Evolutionary conservation across 495 filamentous ascomycete genomes (phyloP).

Genomic region (Hypoxylon crocopeplum): DNA sequence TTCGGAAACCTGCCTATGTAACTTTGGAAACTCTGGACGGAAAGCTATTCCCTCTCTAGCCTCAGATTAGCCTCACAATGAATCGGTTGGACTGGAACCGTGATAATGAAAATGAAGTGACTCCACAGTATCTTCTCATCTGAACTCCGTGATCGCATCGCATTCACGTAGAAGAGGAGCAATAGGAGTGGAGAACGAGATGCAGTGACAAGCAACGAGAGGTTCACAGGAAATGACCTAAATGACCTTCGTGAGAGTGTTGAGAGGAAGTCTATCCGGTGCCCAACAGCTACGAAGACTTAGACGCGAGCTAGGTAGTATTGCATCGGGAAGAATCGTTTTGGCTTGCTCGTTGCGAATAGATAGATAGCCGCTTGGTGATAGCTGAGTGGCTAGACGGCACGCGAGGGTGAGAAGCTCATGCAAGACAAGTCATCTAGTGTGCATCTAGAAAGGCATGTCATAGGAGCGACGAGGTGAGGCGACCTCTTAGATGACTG

Average conservation of each 20-base stretch:
- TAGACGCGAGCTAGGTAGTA: constrained; percentile 37
- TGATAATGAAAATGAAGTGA: constrained; percentile 16
- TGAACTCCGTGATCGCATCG: constrained; percentile 30
- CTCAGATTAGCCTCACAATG: constrained; percentile 32
- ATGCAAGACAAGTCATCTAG: constrained; percentile 47
- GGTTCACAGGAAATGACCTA: constrained; percentile 15
- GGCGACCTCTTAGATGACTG: constrained; percentile 32
- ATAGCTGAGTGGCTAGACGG: constrained; percentile 29
- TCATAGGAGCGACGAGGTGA: constrained; percentile 28
- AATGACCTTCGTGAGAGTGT: neutral
- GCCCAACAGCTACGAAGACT: constrained; percentile 35
- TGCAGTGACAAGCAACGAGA: constrained; percentile 18
- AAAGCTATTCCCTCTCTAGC: constrained; percentile 2
- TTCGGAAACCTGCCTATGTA: neutral
- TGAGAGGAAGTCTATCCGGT: constrained; percentile 23
- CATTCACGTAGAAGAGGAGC: constrained; percentile 18
- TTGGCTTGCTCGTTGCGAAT: constrained; percentile 21
- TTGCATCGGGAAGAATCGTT: constrained; percentile 38
- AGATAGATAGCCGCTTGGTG: constrained; percentile 32
- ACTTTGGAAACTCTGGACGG: neutral
- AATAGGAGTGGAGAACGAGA: constrained; percentile 25
- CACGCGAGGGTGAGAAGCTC: constrained; percentile 22
- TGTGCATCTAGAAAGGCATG: constrained; percentile 27
- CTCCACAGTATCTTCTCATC: constrained; percentile 5
- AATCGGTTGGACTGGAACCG: constrained; percentile 27